Percentiles rank a stretch among this genome's conserved stretches.
These are phyloP conservation scores for Ambrosiella xylebori DNA, from an alignment of 2,329 filamentous ascomycete species.

Conservation along the genomic window DNA sequence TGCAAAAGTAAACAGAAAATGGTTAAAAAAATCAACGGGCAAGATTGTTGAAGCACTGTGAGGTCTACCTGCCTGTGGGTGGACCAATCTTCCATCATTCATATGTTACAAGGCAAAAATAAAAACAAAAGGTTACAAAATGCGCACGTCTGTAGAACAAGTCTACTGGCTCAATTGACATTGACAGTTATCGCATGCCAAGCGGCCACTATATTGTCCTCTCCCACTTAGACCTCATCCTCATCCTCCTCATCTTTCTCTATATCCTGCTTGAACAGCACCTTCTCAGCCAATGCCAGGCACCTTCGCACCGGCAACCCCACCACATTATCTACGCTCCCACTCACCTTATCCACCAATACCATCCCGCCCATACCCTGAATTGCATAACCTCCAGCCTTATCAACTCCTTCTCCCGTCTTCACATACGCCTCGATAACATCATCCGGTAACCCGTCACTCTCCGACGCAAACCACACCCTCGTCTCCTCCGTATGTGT, in stretches of 20 bases:
- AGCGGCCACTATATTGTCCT: neutral
- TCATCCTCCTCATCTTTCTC: slow-evolving; percentile 27
- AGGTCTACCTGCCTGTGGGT: too few species aligned
- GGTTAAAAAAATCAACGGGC: too few species aligned
- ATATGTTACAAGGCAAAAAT: neutral
- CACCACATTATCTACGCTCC: slow-evolving; percentile 84
- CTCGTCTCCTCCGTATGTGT: slow-evolving; percentile 75
- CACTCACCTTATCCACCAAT: slow-evolving; percentile 75
- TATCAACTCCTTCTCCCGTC: slow-evolving; percentile 85
- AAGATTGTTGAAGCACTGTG: too few species aligned
- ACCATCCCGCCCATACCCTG: slow-evolving; percentile 79
- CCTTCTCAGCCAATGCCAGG: slow-evolving; percentile 70
- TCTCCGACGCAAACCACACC: slow-evolving; percentile 63
- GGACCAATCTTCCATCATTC: too few species aligned
- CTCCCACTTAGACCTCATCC: neutral
- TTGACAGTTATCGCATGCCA: neutral
- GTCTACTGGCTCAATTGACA: neutral
- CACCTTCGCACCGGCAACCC: slow-evolving; percentile 69
- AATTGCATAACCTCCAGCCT: slow-evolving; percentile 88
- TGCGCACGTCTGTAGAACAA: neutral
- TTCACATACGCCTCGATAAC: slow-evolving; percentile 62
- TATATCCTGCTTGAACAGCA: slow-evolving; percentile 58
- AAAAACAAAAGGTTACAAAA: neutral
- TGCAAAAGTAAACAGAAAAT: too few species aligned
- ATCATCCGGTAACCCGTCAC: slow-evolving; percentile 50